Conservation (phyloP, 441 rosid species). For the Viola pubescens region DNA sequence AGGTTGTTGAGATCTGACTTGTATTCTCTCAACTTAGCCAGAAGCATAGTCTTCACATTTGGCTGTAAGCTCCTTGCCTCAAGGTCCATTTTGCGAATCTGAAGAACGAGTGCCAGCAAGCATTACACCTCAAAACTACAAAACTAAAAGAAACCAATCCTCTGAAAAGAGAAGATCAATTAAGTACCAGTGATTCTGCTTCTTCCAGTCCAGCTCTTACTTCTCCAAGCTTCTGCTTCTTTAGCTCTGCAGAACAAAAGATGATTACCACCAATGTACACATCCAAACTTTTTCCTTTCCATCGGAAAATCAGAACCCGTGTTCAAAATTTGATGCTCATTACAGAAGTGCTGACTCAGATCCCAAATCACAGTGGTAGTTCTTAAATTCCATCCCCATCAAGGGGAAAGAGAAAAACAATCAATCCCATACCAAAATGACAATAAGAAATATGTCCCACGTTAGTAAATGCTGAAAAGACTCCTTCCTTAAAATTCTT, state of each 20-base stretch:
- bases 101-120: slow-evolving; percentile 12
- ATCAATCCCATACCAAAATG: background rate
- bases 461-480: no score
- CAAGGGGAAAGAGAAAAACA: no score
- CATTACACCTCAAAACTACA: background rate
- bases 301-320: no score
- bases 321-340: no score
- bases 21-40: slow-evolving; percentile 83
- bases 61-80: slow-evolving; percentile 95
- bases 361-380: no score
- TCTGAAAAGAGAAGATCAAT: background rate
- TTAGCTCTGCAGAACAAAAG: slow-evolving; percentile 52
- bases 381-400: no score
- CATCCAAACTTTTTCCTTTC: no score
- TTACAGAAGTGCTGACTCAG: no score
- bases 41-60: slow-evolving; percentile 68
- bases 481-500: no score
- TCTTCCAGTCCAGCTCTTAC: slow-evolving; percentile 59
- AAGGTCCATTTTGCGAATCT: slow-evolving; percentile 95
- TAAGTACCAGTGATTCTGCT: slow-evolving; percentile 75
- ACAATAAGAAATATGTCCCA: background rate
- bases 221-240: slow-evolving; percentile 78
- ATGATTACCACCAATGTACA: background rate
- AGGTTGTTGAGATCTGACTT: slow-evolving; percentile 94
- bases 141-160: background rate